phyloP scores from a whole-genome alignment of 2,329 filamentous ascomycete genomes.

The Sporothrix pallida region DNA sequence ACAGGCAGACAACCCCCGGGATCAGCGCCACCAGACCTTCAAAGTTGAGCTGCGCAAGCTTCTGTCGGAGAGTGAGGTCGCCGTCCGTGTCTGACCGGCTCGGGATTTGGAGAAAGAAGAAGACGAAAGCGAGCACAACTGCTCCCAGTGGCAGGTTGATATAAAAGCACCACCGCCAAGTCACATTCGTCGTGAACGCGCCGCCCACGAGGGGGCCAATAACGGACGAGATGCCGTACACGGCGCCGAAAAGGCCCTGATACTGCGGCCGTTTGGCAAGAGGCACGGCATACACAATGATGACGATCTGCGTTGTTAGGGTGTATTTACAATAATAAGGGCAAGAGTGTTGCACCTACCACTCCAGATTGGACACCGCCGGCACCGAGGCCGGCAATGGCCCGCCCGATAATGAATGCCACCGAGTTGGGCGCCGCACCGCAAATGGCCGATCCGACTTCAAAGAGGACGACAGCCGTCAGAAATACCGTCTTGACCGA shows the following conservation, averaged over 20 bases:
- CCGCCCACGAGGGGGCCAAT: constrained; percentile 49
- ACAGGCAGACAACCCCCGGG: constrained; percentile 48
- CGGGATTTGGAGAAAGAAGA: constrained; percentile 42
- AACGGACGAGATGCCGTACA: constrained; percentile 47
- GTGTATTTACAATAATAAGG: neutral
- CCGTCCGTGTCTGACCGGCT: constrained; percentile 21
- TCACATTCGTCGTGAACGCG: constrained; percentile 46
- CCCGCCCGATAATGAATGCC: neutral
- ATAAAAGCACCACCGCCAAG: constrained; percentile 50
- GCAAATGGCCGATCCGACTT: constrained; percentile 50
- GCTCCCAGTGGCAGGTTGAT: constrained; percentile 49
- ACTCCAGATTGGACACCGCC: constrained; percentile 43
- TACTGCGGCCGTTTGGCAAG: constrained; percentile 45
- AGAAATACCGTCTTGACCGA: constrained; percentile 3
- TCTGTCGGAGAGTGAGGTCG: neutral
- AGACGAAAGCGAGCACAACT: constrained; percentile 42
- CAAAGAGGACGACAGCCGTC: neutral
- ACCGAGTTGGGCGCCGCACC: constrained; percentile 15
- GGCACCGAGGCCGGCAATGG: constrained; percentile 13
- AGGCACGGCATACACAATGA: constrained; percentile 46
- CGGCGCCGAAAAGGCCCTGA: constrained; percentile 47
- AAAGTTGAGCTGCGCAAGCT: neutral
- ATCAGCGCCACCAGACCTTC: constrained; percentile 37
- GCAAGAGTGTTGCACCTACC: neutral
- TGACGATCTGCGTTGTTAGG: constrained; percentile 37